phyloP scores from a whole-genome alignment of 2,329 filamentous ascomycete genomes.

The Hymenoscyphus fraxineus region DNA sequence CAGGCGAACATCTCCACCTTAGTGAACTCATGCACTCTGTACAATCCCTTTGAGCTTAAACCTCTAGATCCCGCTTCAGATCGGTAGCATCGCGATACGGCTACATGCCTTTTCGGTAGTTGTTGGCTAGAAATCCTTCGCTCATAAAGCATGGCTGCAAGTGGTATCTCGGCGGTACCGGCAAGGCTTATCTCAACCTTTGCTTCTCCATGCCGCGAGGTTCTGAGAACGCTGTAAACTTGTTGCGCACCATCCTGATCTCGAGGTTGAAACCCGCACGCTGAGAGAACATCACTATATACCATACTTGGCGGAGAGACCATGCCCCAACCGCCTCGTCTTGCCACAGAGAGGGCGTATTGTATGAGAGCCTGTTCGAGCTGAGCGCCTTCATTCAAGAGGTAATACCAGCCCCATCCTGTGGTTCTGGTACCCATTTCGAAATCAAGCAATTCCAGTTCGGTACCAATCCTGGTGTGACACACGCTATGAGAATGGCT shows the following conservation, averaged over 20 bases:
- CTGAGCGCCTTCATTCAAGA: constrained; percentile 84
- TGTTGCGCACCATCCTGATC: constrained; percentile 90
- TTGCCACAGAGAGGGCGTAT: constrained; percentile 74
- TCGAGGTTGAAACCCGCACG: constrained; percentile 91
- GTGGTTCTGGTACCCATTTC: constrained; percentile 72
- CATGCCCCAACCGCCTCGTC: constrained; percentile 70
- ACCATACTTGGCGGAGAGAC: constrained; percentile 86
- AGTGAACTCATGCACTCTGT: constrained; percentile 96
- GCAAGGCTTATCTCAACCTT: constrained; percentile 73
- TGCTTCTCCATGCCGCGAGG: constrained; percentile 56
- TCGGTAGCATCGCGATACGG: constrained; percentile 87
- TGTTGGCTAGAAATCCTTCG: constrained; percentile 59
- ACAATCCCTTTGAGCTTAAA: constrained; percentile 87
- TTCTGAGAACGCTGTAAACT: constrained; percentile 75
- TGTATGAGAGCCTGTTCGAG: constrained; percentile 92
- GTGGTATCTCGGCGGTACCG: constrained; percentile 89
- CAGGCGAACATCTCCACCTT: constrained; percentile 98
- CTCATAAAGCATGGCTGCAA: constrained; percentile 85
- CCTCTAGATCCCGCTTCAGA: constrained; percentile 91
- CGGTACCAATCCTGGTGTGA: constrained; percentile 80
- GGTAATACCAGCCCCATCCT: constrained; percentile 98
- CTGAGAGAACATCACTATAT: constrained; percentile 83
- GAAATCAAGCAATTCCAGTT: constrained; percentile 91
- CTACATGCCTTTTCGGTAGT: constrained; percentile 76
- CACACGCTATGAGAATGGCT: constrained; percentile 47